Conservation (phyloP, 2,329 filamentous ascomycete species). For the Zelopaecilomyces penicillatus region DNA sequence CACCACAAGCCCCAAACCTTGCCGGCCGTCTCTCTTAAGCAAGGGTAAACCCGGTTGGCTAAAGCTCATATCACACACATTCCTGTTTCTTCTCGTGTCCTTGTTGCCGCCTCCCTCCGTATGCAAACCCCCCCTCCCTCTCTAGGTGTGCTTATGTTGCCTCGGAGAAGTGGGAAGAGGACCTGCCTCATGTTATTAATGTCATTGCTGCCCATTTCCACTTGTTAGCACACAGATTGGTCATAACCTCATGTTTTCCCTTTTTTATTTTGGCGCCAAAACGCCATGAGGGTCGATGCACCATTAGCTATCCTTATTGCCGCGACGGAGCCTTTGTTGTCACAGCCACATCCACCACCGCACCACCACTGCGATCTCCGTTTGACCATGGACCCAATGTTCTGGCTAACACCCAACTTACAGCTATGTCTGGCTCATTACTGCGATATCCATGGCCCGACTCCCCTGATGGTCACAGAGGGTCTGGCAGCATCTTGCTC, state of each 20-base stretch:
- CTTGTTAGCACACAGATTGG: too few relatives aligned
- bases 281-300: not conserved
- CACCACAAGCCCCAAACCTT: not conserved
- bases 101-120: not conserved
- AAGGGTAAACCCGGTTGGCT: constrained; percentile 2
- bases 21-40: not conserved
- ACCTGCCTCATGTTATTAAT: too few relatives aligned
- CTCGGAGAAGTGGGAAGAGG: too few relatives aligned
- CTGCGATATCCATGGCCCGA: constrained; percentile 62
- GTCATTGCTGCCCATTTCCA: too few relatives aligned
- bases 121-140: too few relatives aligned
- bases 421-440: constrained; percentile 64
- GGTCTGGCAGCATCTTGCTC: constrained; percentile 53
- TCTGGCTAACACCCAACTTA: constrained; percentile 27
- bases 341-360: not conserved
- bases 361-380: not conserved
- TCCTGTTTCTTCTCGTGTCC: constrained; percentile 4
- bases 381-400: constrained; percentile 19
- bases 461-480: constrained; percentile 62
- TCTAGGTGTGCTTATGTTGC: too few relatives aligned
- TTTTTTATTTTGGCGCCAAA: not conserved
- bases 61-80: constrained; percentile 7
- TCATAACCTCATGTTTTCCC: not conserved
- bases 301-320: not conserved
- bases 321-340: not conserved